Percentiles rank a stretch among this genome's conserved stretches.
phyloP scores from a whole-genome alignment of 768 basidiomycete genomes.

The Pleurotus giganteus region DNA sequence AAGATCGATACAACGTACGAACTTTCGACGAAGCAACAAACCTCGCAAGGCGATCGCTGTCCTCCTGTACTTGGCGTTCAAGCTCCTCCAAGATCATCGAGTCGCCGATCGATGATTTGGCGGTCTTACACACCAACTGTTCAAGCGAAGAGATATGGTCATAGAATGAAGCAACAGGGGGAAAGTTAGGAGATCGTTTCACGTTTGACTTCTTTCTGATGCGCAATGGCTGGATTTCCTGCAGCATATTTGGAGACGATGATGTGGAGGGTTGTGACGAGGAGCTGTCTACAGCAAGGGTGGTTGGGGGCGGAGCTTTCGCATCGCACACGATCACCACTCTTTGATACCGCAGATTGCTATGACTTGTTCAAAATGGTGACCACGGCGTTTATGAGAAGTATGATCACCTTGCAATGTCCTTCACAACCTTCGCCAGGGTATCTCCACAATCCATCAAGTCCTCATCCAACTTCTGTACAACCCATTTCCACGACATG shows the following conservation, averaged over 20 bases:
- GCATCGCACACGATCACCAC: neutral
- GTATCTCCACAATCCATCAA: neutral
- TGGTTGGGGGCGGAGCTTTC: neutral
- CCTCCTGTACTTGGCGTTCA: neutral
- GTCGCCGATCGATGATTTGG: neutral
- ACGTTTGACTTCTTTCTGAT: neutral
- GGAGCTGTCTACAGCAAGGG: neutral
- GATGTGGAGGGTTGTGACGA: neutral
- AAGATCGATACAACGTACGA: no score
- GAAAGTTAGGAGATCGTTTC: neutral
- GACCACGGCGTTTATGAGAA: neutral
- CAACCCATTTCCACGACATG: neutral
- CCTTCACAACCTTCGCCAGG: neutral
- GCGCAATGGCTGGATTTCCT: constrained; percentile 1
- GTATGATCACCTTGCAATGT: neutral
- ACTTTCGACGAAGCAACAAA: neutral
- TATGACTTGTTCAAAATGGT: neutral
- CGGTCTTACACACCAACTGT: neutral
- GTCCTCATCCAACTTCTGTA: neutral
- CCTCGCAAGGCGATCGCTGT: neutral
- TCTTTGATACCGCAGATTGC: neutral
- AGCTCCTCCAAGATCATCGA: neutral
- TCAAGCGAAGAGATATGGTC: neutral
- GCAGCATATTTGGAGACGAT: neutral
- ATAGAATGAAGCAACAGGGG: neutral